Evolutionary conservation across 768 basidiomycete species (phyloP).

Genomic region (Podaxis carcinomalis): DNA sequence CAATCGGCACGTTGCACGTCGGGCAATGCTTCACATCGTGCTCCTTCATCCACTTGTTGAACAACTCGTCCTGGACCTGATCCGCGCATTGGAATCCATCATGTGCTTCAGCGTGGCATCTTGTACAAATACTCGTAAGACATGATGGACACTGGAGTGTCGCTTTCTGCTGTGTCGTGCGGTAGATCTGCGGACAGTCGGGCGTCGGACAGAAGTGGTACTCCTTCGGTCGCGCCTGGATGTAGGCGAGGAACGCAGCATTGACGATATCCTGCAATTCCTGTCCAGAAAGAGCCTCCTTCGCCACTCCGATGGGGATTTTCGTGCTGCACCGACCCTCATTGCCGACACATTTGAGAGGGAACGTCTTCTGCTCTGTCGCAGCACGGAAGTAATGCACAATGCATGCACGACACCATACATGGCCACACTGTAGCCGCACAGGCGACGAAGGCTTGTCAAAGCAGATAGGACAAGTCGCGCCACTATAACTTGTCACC

Average conservation of each 20-base stretch:
- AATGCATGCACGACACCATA: constrained; percentile 65
- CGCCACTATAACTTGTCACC: constrained; percentile 9
- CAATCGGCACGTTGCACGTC: constrained; percentile 64
- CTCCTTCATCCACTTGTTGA: constrained; percentile 57
- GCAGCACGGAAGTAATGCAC: constrained; percentile 53
- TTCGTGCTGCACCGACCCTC: constrained; percentile 51
- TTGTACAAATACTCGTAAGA: constrained; percentile 61
- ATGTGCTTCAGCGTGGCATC: constrained; percentile 53
- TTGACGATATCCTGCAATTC: constrained; percentile 55
- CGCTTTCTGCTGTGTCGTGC: constrained; percentile 29
- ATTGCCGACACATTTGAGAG: constrained; percentile 67
- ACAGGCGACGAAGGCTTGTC: constrained; percentile 47
- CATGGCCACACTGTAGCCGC: constrained; percentile 59
- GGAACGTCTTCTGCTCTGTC: constrained; percentile 56
- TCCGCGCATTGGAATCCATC: constrained; percentile 66
- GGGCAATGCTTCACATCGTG: constrained; percentile 77
- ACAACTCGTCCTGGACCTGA: constrained; percentile 51
- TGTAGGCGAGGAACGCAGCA: constrained; percentile 57
- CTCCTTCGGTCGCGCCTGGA: constrained; percentile 55
- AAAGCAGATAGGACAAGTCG: constrained; percentile 68
- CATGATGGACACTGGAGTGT: constrained; percentile 70
- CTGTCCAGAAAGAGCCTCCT: constrained; percentile 40
- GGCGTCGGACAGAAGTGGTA: constrained; percentile 77
- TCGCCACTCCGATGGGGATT: constrained; percentile 53
- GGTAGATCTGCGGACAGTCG: constrained; percentile 74